Evolutionary conservation across 1,284 basidiomycete genomes (phyloP).

Genomic region (Trichosporon sp.): DNA sequence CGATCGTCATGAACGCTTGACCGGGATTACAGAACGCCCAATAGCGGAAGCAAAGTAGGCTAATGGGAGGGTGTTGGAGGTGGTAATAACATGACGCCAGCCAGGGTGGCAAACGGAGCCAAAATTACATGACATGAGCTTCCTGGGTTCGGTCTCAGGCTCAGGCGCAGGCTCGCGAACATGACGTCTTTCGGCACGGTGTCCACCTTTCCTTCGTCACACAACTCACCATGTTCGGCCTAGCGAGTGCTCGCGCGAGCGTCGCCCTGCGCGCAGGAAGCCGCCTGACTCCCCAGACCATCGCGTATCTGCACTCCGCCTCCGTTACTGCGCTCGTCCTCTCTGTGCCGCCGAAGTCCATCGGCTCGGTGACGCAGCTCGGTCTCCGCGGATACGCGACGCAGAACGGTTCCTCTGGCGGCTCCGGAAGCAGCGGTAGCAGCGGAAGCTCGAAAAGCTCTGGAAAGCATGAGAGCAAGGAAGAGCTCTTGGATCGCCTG

Average conservation of each 20-base stretch:
- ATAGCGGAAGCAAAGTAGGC: conserved; percentile 1
- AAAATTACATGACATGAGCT: not conserved
- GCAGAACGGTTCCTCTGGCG: not conserved
- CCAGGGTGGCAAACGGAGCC: conserved; percentile 13
- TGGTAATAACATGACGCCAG: not conserved
- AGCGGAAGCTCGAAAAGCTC: no score
- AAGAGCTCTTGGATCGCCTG: conserved; percentile 41
- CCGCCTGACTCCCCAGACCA: not conserved
- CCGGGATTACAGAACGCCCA: not conserved
- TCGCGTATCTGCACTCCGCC: not conserved
- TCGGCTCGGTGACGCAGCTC: not conserved
- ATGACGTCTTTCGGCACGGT: conserved; percentile 11
- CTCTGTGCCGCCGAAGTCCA: not conserved
- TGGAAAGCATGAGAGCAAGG: conserved; percentile 27
- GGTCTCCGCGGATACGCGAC: not conserved
- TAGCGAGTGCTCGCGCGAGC: not conserved
- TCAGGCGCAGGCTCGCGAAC: not conserved
- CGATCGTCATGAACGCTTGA: not conserved
- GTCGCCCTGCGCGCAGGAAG: not conserved
- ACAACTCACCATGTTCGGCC: not conserved
- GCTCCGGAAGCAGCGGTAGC: no score
- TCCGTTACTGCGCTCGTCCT: not conserved
- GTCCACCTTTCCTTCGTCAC: not conserved
- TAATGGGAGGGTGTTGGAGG: no score
- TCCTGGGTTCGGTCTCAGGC: no score